Conservation (phyloP, 768 basidiomycete genomes). For the Calocybe cyanea region DNA sequence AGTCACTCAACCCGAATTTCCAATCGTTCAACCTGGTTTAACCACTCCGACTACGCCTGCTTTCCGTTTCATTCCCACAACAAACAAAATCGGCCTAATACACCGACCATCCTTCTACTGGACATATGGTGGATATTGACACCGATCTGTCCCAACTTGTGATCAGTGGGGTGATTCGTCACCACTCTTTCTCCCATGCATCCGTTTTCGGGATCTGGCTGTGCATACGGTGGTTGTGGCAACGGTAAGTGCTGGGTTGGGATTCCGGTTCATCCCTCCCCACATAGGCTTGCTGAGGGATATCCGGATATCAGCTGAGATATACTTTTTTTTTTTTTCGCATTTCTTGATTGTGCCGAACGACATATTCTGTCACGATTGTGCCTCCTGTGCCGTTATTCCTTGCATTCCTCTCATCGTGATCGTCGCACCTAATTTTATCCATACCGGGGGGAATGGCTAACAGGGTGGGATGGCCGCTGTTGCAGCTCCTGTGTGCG, state of each 20-base stretch:
- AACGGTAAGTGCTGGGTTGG: slow-evolving; percentile 38
- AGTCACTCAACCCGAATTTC: too few relatives aligned
- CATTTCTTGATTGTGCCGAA: neutral
- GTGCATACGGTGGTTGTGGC: slow-evolving; percentile 59
- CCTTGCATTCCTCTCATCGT: neutral
- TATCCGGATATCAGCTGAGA: too few relatives aligned
- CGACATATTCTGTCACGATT: neutral
- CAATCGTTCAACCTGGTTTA: too few relatives aligned
- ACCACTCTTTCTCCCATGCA: slow-evolving; percentile 58
- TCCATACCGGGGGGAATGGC: neutral
- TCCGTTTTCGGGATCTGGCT: slow-evolving; percentile 58
- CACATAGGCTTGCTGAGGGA: too few relatives aligned
- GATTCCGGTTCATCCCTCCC: slow-evolving; percentile 1
- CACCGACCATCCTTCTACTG: too few relatives aligned
- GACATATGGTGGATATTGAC: too few relatives aligned
- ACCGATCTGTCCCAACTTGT: too few relatives aligned
- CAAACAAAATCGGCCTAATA: too few relatives aligned
- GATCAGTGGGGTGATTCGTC: slow-evolving; percentile 58
- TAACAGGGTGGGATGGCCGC: slow-evolving; percentile 39
- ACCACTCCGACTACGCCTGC: too few relatives aligned
- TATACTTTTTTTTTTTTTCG: neutral
- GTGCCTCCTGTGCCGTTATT: neutral
- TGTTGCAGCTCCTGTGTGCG: slow-evolving; percentile 37
- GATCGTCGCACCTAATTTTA: slow-evolving; percentile 1
- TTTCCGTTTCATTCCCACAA: too few relatives aligned